phyloP scores from a whole-genome alignment of 345 rosid genomes.

The Citrus inodora region DNA sequence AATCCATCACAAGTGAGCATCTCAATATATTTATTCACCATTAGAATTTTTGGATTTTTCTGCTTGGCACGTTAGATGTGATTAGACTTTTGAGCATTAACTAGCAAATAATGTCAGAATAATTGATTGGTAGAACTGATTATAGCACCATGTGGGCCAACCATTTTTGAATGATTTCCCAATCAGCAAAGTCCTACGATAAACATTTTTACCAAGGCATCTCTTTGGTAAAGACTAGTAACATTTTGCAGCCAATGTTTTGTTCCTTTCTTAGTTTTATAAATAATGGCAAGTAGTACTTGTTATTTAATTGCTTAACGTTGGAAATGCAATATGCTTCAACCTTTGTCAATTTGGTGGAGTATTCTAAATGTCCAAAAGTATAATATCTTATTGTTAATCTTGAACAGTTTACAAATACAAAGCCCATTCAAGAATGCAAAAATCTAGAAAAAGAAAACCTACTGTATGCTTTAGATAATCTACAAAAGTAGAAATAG shows the following conservation, averaged over 20 bases:
- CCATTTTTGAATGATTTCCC: background rate
- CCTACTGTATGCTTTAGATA: background rate
- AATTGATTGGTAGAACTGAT: background rate
- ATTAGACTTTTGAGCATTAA: background rate
- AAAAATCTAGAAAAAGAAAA: background rate
- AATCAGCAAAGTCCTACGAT: background rate
- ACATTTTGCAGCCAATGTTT: too few species aligned
- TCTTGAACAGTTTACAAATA: background rate
- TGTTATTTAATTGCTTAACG: too few species aligned
- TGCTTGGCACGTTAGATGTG: background rate
- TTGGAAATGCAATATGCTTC: background rate
- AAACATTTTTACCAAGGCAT: background rate
- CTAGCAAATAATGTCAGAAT: background rate
- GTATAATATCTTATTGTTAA: background rate
- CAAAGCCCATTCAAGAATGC: background rate
- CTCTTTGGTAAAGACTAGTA: too few species aligned
- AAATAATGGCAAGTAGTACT: too few species aligned
- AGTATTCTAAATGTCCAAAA: background rate
- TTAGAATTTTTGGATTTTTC: background rate
- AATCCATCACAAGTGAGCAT: slow-evolving; percentile 67
- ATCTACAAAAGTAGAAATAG: background rate
- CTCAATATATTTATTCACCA: slow-evolving; percentile 1
- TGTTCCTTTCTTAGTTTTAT: too few species aligned
- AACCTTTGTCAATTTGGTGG: background rate
- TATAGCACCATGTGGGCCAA: background rate